Evolutionary conservation across 495 filamentous ascomycete genomes (phyloP).

Genomic region (Aspergillus nidulans): DNA sequence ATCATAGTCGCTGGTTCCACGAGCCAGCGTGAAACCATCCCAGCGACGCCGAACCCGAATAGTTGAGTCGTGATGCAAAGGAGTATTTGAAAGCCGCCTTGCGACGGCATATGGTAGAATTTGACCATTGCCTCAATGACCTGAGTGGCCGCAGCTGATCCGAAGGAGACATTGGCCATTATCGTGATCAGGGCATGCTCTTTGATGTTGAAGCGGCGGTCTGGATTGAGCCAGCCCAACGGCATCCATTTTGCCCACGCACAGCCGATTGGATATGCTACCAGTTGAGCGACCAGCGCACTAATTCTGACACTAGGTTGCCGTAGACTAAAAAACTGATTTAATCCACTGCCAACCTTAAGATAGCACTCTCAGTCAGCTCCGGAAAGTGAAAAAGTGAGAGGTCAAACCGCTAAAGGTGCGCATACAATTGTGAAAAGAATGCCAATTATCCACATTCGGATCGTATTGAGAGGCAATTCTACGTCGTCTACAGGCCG

Average conservation of each 20-base stretch:
- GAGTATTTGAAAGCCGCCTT: conserved; percentile 64
- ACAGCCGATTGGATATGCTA: conserved; percentile 67
- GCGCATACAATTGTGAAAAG: conserved; percentile 51
- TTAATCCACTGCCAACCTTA: conserved; percentile 59
- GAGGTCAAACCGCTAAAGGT: conserved; percentile 17
- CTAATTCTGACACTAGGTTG: conserved; percentile 58
- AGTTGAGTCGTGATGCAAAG: conserved; percentile 67
- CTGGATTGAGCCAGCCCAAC: conserved; percentile 56
- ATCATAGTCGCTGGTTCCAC: conserved; percentile 82
- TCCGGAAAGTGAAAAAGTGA: neutral
- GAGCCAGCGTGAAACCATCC: conserved; percentile 53
- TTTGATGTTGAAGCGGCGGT: conserved; percentile 73
- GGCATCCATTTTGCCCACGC: conserved; percentile 56
- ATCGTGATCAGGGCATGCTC: conserved; percentile 75
- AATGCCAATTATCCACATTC: conserved; percentile 69
- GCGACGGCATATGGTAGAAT: conserved; percentile 66
- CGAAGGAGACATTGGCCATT: conserved; percentile 60
- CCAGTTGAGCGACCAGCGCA: conserved; percentile 63
- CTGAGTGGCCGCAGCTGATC: conserved; percentile 66
- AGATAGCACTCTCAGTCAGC: neutral
- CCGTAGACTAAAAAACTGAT: conserved; percentile 66
- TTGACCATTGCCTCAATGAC: conserved; percentile 61
- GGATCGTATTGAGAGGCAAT: conserved; percentile 63
- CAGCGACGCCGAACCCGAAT: conserved; percentile 70
- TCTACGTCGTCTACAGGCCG: conserved; percentile 57